A percentile compares a stretch with the other conserved stretches of the same genome.
phyloP scores from a whole-genome alignment of 768 basidiomycete genomes.

The Coprinellus aureogranulatus region DNA sequence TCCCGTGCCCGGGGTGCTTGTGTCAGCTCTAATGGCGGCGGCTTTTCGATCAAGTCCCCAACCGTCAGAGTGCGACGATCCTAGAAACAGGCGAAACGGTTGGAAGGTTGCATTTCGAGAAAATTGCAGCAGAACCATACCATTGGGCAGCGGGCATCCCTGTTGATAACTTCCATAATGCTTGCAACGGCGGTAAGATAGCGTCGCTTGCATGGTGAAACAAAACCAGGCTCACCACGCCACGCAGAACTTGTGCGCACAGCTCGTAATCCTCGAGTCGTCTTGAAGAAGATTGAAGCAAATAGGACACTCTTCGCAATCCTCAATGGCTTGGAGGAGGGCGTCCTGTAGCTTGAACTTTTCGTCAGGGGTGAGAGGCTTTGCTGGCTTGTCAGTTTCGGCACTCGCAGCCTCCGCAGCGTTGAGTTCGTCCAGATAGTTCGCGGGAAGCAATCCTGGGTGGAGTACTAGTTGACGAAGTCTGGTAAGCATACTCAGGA shows the following conservation, averaged over 20 bases:
- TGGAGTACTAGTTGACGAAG: constrained; percentile 81
- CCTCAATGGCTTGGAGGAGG: constrained; percentile 69
- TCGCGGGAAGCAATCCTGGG: constrained; percentile 67
- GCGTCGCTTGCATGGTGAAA: background rate
- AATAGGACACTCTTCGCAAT: constrained; percentile 80
- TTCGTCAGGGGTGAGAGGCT: constrained; percentile 49
- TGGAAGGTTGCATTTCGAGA: too few species aligned
- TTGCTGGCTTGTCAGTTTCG: constrained; percentile 22
- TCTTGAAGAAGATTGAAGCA: constrained; percentile 55
- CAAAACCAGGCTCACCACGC: constrained; percentile 47
- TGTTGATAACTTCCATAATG: constrained; percentile 65
- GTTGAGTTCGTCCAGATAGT: constrained; percentile 67
- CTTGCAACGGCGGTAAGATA: constrained; percentile 28
- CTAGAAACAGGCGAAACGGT: constrained; percentile 43
- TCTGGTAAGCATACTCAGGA: constrained; percentile 81
- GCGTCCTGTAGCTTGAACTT: constrained; percentile 53
- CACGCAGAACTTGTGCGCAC: constrained; percentile 71
- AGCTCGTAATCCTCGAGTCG: constrained; percentile 72
- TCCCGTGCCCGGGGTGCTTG: constrained; percentile 47
- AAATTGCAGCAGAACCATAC: constrained; percentile 32
- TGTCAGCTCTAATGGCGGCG: constrained; percentile 65
- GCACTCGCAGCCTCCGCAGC: constrained; percentile 35
- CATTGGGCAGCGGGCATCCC: constrained; percentile 82
- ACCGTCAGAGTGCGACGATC: constrained; percentile 64
- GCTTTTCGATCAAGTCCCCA: constrained; percentile 59